Evolutionary conservation across 106 monocot species (phyloP).

Genomic region (Xerophyta viscosa): DNA sequence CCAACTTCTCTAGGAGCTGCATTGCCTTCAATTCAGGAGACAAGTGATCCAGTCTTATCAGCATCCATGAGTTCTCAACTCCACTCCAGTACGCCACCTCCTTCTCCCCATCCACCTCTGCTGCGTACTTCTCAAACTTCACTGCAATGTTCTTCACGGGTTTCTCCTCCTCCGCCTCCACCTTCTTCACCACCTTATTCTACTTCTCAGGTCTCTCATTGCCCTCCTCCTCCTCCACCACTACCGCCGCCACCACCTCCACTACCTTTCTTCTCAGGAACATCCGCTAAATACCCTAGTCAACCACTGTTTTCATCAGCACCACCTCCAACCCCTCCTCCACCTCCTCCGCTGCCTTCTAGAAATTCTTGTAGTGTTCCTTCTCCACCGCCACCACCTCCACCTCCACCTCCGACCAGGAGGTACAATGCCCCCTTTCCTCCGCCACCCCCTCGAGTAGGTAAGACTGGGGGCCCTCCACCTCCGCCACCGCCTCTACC

Average conservation of each 20-base stretch:
- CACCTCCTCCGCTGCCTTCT: background rate
- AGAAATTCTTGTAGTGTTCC: background rate
- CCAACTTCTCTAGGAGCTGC: background rate
- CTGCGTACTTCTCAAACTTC: background rate
- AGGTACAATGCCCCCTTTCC: background rate
- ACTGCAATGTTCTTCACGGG: no score
- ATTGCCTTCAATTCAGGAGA: constrained; percentile 1
- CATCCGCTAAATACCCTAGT: no score
- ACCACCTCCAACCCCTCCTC: background rate
- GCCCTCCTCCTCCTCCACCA: constrained; percentile 10
- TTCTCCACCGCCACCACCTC: background rate
- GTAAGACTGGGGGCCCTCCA: no score
- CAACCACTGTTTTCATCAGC: background rate
- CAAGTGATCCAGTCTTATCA: no score
- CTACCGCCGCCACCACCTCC: background rate
- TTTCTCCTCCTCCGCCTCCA: constrained; percentile 9
- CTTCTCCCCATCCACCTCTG: constrained; percentile 11
- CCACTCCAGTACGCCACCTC: constrained; percentile 13
- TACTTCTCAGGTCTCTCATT: background rate
- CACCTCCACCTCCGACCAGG: background rate
- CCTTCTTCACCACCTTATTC: constrained; percentile 8
- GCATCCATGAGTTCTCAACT: no score
- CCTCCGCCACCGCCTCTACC: constrained; percentile 15
- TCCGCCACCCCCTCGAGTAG: background rate
- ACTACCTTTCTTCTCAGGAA: background rate